Percentiles rank a stretch among this genome's conserved stretches.
These are phyloP conservation scores for Ambrosia trifida DNA, from an alignment of 129 eudicot species.

Conservation along the genomic window DNA sequence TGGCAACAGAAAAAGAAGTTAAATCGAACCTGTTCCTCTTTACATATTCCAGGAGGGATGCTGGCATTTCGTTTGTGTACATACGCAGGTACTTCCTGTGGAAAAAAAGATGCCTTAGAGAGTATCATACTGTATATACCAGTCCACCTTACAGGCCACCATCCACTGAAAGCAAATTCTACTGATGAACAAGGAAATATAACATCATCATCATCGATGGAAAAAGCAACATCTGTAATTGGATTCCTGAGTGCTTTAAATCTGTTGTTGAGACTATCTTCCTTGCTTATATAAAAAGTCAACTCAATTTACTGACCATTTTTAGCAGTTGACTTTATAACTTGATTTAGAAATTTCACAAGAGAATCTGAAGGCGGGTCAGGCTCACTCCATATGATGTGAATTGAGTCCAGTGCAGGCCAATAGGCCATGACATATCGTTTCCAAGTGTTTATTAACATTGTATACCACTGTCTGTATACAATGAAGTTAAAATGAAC, in stretches of 20 bases:
- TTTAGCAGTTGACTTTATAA: slow-evolving; percentile 45
- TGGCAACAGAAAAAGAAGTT: background rate
- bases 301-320: slow-evolving; percentile 61
- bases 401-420: slow-evolving; percentile 75
- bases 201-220: slow-evolving; percentile 83
- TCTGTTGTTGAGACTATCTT: slow-evolving; percentile 83
- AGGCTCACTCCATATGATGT: slow-evolving; percentile 86
- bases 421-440: slow-evolving; percentile 84
- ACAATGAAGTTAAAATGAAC: slow-evolving; percentile 1
- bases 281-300: slow-evolving; percentile 72
- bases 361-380: slow-evolving; percentile 71
- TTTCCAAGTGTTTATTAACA: slow-evolving; percentile 84
- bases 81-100: slow-evolving; percentile 66
- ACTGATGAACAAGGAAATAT: slow-evolving; percentile 81
- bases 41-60: slow-evolving; percentile 69
- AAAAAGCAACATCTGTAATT: slow-evolving; percentile 69
- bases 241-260: slow-evolving; percentile 71
- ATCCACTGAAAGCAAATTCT: slow-evolving; percentile 75
- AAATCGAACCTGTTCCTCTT: slow-evolving; percentile 53
- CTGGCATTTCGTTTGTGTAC: slow-evolving; percentile 73
- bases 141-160: no score
- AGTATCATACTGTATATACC: no score
- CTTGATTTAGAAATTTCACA: slow-evolving; percentile 52
- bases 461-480: slow-evolving; percentile 65
- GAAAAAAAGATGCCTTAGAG: slow-evolving; percentile 84